phyloP scores from a whole-genome alignment of 805 yeast species.

The Saccharomycopsis fibuligera region DNA sequence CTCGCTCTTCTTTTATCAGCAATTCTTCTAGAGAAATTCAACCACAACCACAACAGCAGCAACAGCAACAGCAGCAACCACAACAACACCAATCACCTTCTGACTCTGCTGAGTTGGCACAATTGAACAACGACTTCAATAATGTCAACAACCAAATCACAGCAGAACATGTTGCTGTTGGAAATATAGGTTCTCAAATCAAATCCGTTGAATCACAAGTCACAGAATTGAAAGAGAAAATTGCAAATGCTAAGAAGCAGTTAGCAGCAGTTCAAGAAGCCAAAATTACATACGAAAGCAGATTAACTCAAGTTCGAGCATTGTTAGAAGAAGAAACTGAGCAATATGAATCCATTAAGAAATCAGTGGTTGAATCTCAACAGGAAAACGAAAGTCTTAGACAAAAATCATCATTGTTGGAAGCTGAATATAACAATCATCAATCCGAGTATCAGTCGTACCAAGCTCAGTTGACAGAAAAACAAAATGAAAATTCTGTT shows the following conservation, averaged over 20 bases:
- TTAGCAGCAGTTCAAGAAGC: constrained; percentile 57
- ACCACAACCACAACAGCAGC: neutral
- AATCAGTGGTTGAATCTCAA: constrained; percentile 48
- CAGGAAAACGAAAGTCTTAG: constrained; percentile 64
- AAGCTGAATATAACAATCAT: constrained; percentile 69
- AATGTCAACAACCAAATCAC: constrained; percentile 53
- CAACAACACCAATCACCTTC: neutral
- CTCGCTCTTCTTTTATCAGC: no score
- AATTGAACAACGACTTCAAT: neutral
- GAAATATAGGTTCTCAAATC: constrained; percentile 80
- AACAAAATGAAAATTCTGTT: constrained; percentile 60
- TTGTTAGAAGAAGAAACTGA: constrained; percentile 75
- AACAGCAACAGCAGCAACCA: neutral
- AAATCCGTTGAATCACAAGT: constrained; percentile 74
- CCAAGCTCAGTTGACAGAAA: constrained; percentile 53
- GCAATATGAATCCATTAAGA: constrained; percentile 68
- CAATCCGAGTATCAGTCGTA: constrained; percentile 55
- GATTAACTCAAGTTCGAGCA: constrained; percentile 56
- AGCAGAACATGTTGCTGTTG: constrained; percentile 77
- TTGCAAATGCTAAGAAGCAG: constrained; percentile 71
- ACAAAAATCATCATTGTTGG: constrained; percentile 67
- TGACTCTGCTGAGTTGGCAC: no score
- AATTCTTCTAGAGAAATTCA: neutral
- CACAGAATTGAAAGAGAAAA: constrained; percentile 59
- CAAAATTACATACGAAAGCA: constrained; percentile 68